Base-by-base conservation (phyloP, 2,329 filamentous ascomycete genomes). In the Clonostachys rhizophaga region DNA sequence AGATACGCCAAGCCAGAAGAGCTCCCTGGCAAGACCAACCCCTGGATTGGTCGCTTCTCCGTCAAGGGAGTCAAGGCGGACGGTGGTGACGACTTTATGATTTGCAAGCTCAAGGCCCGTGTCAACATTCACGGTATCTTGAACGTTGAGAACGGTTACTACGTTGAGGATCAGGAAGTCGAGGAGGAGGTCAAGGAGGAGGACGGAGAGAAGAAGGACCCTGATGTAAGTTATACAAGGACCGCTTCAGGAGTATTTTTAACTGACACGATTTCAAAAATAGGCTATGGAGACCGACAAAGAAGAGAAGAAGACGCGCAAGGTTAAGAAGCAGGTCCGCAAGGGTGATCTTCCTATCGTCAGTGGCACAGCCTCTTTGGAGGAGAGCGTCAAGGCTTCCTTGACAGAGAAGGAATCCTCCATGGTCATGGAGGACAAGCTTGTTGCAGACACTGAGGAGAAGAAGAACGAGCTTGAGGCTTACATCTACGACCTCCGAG, bases 381-480 rank as follows among this genome's bases (percentile, higher is more conserved):
- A 96, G 52, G 68, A 81, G 44, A 58, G 76, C 14, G 65, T 74
- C 63, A 92, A 88, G 77, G 73, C 83, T 51, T 62, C 75, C n/a
- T 75, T 84, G 55, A 70, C 78, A 44, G 94, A 99, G 79, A 85
- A 86, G 68, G 94, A 99, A 74, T 79, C 84, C 56, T 67, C 84
- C 58, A 97, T 99, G 94, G 83, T 91, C 58, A 92, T 95, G 83
- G 91, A 96, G 71, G 94, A 99, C 75, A 99, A 97, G 81, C 86
- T 97, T 49, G 91, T 99, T 48, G 89, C 89, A 58, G 94, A 97
- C 68, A 99, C 94, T 36, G 94, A 97, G 67, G 91, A 97, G 77
- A 95, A 95, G 84, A 99, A 97, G 89, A 99, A 99, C 76, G 92
- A 97, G 74, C 88, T 99, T 46, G 94, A 99, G 79, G 85, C 89